Percentiles rank a stretch among this genome's conserved stretches.
These are phyloP conservation scores for Coffea eugenioides DNA, from an alignment of 257 asterid species.

Conservation along the genomic window DNA sequence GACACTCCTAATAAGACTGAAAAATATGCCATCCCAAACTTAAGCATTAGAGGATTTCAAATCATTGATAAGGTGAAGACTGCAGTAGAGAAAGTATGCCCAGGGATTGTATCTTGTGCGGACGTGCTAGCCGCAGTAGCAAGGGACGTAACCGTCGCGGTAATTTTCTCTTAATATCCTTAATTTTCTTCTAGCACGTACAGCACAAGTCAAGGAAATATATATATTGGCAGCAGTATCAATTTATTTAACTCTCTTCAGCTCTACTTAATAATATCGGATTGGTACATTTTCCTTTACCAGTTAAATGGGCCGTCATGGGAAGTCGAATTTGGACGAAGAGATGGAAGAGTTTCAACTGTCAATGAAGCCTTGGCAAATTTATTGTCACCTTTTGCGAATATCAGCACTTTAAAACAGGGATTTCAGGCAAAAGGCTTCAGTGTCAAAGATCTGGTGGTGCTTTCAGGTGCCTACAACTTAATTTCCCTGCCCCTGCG, in stretches of 20 bases:
- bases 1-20: constrained; percentile 43
- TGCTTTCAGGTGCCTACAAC: constrained; percentile 33
- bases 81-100: constrained; percentile 47
- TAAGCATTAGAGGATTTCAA: constrained; percentile 44
- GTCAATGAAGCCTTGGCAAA: constrained; percentile 24
- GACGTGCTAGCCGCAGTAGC: constrained; percentile 46
- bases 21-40: constrained; percentile 42
- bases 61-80: constrained; percentile 47
- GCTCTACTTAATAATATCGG: neutral
- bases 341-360: constrained; percentile 43
- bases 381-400: constrained; percentile 31
- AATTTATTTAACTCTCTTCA: neutral
- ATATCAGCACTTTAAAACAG: constrained; percentile 29
- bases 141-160: constrained; percentile 41
- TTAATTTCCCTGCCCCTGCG: no score
- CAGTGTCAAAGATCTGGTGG: constrained; percentile 43
- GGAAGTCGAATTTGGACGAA: constrained; percentile 50
- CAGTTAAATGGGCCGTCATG: constrained; percentile 43
- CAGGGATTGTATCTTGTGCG: constrained; percentile 51
- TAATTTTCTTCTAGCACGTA: neutral
- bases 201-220: no score
- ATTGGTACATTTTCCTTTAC: neutral
- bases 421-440: constrained; percentile 35
- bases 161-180: neutral
- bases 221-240: no score